A percentile compares a stretch with the other conserved stretches of the same genome.
phyloP scores from a whole-genome alignment of 441 rosid species.

The Eutrema salsugineum region DNA sequence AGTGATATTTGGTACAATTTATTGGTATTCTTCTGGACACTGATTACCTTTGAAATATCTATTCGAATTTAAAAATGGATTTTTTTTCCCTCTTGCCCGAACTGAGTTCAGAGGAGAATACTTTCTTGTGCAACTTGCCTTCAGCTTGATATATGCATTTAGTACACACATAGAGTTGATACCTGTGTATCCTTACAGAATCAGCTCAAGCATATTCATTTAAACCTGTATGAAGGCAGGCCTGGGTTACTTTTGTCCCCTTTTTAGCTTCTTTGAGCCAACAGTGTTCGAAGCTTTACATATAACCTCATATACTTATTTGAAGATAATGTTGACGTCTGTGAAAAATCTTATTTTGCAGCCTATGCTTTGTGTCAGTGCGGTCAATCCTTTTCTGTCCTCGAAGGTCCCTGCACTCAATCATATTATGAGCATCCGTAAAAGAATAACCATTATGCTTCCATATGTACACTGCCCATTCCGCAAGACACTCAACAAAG shows the following conservation, averaged over 20 bases:
- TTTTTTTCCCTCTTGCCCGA: not conserved
- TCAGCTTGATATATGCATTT: not conserved
- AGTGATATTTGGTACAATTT: not conserved
- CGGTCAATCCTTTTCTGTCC: constrained; percentile 87
- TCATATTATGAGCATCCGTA: constrained; percentile 70
- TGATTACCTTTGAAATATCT: not conserved
- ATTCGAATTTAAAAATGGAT: not conserved
- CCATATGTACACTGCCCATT: constrained; percentile 90
- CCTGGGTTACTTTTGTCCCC: not conserved
- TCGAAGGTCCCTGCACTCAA: constrained; percentile 86
- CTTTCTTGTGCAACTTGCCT: not conserved
- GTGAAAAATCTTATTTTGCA: constrained; percentile 41
- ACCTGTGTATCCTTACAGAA: not conserved
- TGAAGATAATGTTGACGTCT: constrained; percentile 19
- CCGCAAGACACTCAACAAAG: constrained; percentile 71
- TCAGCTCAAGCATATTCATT: not conserved
- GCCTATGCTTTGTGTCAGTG: constrained; percentile 99
- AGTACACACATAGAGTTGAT: not conserved
- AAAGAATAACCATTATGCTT: constrained; percentile 74
- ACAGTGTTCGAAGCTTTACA: constrained; percentile 4
- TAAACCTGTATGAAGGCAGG: not conserved
- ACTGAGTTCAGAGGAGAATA: too few relatives aligned
- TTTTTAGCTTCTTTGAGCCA: not conserved
- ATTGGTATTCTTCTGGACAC: not conserved
- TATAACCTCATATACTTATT: not conserved